Base-by-base conservation (phyloP, 2,329 filamentous ascomycete species). In the Neonectria punicea region DNA sequence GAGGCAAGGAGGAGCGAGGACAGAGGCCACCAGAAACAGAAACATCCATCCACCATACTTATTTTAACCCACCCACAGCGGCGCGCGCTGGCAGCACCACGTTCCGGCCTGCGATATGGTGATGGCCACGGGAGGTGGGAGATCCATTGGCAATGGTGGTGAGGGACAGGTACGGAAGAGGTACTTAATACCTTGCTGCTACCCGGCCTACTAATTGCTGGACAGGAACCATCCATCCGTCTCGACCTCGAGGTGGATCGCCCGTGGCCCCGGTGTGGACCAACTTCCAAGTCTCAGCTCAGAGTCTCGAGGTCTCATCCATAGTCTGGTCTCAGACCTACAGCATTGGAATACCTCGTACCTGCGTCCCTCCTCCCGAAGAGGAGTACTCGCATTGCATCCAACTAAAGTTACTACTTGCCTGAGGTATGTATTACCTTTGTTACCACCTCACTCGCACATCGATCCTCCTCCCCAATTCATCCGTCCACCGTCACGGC, bases 271-370 rank as follows among this genome's bases (percentile, higher is more conserved):
- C 20, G 41, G 44, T 39, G 58, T 53, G 57, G 49, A 60, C 41
- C 58, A 50, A 11, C 44, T 16, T 43, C 39, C 16, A 49, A 28
- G 55, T 58, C 55, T 58, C 55, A 58, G 41, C 55, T 58, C 55
- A 58, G 41, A 47, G 49, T 53, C 57, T 51, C 57, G 18, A 60
- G 50, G 49, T 53, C 58, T 53, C 34, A 60, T 20, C 30, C 32
- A 44, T 20, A 54, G 49, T 44, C 58, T 20, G 49, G 49, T 53
- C 58, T 53, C 34, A 60, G 51, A 54, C 58, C 50, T 47, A 20
- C 47, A 50, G 47, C 36, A n/a, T 16, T 8, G 36, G 7, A 39
- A 39, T 39, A n/a, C 36, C 36, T 39, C 36, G 36, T 32, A 8
- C 22, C 44, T 49, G 44, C 22, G 44, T 49, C 44, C 20, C 43